A percentile compares a stretch with the other conserved stretches of the same genome.
These are phyloP conservation scores for Boletales sp. DNA, from an alignment of 768 basidiomycete species.

Conservation along the genomic window DNA sequence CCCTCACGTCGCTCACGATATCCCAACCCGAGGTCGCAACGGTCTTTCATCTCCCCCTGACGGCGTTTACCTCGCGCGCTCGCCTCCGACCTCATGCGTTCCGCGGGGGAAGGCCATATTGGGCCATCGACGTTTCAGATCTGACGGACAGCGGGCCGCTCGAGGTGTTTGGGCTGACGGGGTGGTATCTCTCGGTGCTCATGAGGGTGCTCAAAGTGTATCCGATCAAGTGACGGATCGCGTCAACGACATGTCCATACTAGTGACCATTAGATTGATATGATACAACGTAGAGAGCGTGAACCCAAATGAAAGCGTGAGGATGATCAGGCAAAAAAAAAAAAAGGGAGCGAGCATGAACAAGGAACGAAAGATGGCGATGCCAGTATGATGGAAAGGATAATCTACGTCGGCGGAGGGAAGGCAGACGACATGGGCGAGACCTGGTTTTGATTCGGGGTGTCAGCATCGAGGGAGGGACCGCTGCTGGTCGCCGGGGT, in stretches of 20 bases:
- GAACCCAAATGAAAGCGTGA: constrained; percentile 17
- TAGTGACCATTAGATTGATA: constrained; percentile 16
- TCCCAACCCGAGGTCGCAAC: constrained; percentile 65
- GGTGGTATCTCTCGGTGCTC: constrained; percentile 71
- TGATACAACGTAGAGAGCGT: constrained; percentile 21
- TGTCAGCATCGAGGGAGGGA: constrained; percentile 36
- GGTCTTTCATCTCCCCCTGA: constrained; percentile 68
- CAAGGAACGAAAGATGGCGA: constrained; percentile 25
- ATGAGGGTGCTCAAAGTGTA: constrained; percentile 54
- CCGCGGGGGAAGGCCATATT: constrained; percentile 53
- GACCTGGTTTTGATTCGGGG: constrained; percentile 44
- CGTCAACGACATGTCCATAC: neutral
- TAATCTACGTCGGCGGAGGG: constrained; percentile 39
- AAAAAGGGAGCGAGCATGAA: constrained; percentile 23
- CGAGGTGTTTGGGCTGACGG: constrained; percentile 82
- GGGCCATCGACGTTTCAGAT: constrained; percentile 65
- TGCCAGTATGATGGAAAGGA: constrained; percentile 15
- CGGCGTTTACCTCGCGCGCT: constrained; percentile 42
- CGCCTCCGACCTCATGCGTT: constrained; percentile 54
- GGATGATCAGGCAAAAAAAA: constrained; percentile 10
- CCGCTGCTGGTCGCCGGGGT: constrained; percentile 30
- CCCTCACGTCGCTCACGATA: constrained; percentile 46
- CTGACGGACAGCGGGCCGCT: constrained; percentile 44
- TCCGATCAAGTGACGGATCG: constrained; percentile 21
- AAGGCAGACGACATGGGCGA: constrained; percentile 87